Conservation (phyloP, 75 land plant species). For the Sequoiadendron giganteum region DNA sequence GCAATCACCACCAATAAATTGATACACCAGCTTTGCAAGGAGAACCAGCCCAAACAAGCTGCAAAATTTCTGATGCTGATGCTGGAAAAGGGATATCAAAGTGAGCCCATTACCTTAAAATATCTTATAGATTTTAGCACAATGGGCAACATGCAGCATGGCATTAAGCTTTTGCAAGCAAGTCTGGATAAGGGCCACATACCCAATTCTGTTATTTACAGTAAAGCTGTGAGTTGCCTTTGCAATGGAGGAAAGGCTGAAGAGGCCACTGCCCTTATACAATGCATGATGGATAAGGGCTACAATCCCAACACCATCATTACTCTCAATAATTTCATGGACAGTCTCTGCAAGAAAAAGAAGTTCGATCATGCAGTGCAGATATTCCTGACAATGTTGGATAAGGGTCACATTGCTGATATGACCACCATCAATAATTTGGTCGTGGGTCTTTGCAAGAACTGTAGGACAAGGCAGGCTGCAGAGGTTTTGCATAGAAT, state of each 20-base stretch:
- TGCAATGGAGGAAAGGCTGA: constrained; percentile 22
- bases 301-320: constrained; percentile 21
- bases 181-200: constrained; percentile 9
- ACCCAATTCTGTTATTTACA: constrained; percentile 23
- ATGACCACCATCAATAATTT: constrained; percentile 13
- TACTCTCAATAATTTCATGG: constrained; percentile 26
- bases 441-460: constrained; percentile 14
- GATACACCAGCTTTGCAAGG: constrained; percentile 18
- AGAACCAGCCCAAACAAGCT: constrained; percentile 16
- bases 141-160: constrained; percentile 17
- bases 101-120: constrained; percentile 14
- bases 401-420: constrained; percentile 15
- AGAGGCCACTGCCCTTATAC: constrained; percentile 23
- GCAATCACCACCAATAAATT: not conserved
- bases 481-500: constrained; percentile 13
- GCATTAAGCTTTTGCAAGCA: constrained; percentile 10
- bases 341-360: constrained; percentile 32
- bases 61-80: constrained; percentile 10
- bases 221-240: constrained; percentile 16
- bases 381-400: constrained; percentile 23
- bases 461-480: constrained; percentile 11
- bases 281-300: constrained; percentile 19
- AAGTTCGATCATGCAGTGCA: constrained; percentile 17
- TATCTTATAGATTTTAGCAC: constrained; percentile 16
- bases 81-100: constrained; percentile 17